phyloP scores from a whole-genome alignment of 192 early-diverging fungal genomes.

The Coemansia sp. region DNA sequence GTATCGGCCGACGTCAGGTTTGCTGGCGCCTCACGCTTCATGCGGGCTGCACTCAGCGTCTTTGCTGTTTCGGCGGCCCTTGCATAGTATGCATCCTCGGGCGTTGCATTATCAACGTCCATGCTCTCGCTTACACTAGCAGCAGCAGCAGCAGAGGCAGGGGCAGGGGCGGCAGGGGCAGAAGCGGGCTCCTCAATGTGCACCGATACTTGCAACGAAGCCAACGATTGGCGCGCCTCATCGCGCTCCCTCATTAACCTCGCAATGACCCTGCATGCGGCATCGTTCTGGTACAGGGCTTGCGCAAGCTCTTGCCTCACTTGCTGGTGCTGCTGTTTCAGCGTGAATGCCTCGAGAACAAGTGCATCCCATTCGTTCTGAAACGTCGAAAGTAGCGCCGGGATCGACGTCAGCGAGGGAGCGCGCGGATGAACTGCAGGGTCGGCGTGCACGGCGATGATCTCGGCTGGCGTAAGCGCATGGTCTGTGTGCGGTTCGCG shows the following conservation, averaged over 20 bases:
- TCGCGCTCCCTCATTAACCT: constrained; percentile 88
- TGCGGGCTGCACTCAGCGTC: constrained; percentile 65
- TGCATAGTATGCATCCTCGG: constrained; percentile 31
- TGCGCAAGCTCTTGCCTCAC: constrained; percentile 90
- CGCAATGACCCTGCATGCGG: constrained; percentile 92
- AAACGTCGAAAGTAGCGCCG: constrained; percentile 78
- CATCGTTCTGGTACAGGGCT: constrained; percentile 95
- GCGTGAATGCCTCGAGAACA: constrained; percentile 89
- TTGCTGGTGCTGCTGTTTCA: constrained; percentile 90
- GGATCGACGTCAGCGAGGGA: constrained; percentile 88
- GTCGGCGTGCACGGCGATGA: constrained; percentile 21
- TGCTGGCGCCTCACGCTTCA: constrained; percentile 84
- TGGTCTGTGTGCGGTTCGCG: constrained; percentile 80
- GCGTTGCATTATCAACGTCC: constrained; percentile 30
- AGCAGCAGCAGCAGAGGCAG: background rate
- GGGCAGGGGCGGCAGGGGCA: background rate
- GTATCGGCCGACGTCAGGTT: constrained; percentile 66
- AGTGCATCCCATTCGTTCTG: constrained; percentile 98
- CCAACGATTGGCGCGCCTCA: constrained; percentile 68
- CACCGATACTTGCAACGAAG: constrained; percentile 18
- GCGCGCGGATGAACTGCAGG: constrained; percentile 77
- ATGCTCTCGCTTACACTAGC: constrained; percentile 6
- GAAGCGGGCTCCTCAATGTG: background rate
- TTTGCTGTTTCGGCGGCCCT: constrained; percentile 44
- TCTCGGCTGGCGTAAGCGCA: constrained; percentile 52